phyloP scores from a whole-genome alignment of 2,329 filamentous ascomycete genomes.

The Pyricularia grisea region DNA sequence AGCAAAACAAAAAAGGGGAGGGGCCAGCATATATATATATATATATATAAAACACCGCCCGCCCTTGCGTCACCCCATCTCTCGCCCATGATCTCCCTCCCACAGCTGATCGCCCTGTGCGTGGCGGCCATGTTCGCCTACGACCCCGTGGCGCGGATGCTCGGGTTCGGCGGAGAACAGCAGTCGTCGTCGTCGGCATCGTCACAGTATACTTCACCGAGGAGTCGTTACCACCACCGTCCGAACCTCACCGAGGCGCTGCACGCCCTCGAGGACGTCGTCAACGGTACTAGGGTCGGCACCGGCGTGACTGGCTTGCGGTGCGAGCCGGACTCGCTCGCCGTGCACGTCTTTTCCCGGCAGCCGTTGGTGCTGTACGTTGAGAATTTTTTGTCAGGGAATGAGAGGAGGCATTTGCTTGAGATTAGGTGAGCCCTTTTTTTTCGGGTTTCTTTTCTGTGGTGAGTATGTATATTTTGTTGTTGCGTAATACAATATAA shows the following conservation, averaged over 20 bases:
- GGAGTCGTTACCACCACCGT: slow-evolving; percentile 14
- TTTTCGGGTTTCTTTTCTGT: background rate
- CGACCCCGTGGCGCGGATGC: slow-evolving; percentile 30
- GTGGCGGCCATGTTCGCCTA: slow-evolving; percentile 32
- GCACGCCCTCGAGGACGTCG: slow-evolving; percentile 32
- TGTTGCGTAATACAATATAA: background rate
- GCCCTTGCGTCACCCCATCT: no score
- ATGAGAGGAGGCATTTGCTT: slow-evolving; percentile 36
- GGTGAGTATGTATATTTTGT: no score
- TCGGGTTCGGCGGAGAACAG: slow-evolving; percentile 10
- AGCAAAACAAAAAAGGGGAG: no score
- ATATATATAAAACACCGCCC: no score
- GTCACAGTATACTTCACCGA: background rate
- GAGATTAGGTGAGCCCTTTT: slow-evolving; percentile 34
- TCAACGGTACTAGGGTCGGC: slow-evolving; percentile 6
- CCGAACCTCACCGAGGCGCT: slow-evolving; percentile 41
- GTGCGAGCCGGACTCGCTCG: slow-evolving; percentile 32
- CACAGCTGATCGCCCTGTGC: slow-evolving; percentile 32
- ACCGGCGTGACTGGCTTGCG: slow-evolving; percentile 22
- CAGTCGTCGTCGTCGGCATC: background rate
- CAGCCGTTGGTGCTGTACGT: slow-evolving; percentile 45
- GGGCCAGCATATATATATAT: no score
- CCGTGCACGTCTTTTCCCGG: slow-evolving; percentile 35
- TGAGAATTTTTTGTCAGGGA: slow-evolving; percentile 36
- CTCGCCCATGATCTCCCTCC: slow-evolving; percentile 23